Conservation (phyloP, 192 early-diverging fungal genomes). For the Fimicolochytrium jonesii region DNA sequence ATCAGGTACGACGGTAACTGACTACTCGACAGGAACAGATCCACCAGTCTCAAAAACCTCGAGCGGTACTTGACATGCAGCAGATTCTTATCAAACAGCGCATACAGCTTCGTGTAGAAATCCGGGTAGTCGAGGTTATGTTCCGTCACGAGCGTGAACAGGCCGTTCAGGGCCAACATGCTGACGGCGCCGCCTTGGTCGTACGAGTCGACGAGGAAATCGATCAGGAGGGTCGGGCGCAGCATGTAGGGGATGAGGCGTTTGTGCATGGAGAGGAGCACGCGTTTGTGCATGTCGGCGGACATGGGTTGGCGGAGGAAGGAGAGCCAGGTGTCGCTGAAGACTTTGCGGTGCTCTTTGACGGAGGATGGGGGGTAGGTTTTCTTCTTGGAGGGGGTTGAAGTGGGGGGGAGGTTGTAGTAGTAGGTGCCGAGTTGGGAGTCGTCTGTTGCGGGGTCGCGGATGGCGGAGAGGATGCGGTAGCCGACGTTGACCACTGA, state of each 20-base stretch:
- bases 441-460: slow-evolving; percentile 9
- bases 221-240: slow-evolving; percentile 77
- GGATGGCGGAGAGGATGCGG: slow-evolving; percentile 5
- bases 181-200: slow-evolving; percentile 84
- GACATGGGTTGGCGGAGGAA: slow-evolving; percentile 69
- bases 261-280: slow-evolving; percentile 79
- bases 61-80: slow-evolving; percentile 94
- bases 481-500: slow-evolving; percentile 3
- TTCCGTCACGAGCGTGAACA: slow-evolving; percentile 93
- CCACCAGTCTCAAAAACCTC: slow-evolving; percentile 87
- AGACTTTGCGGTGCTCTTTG: slow-evolving; percentile 60
- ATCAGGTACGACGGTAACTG: slow-evolving; percentile 86
- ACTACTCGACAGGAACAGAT: slow-evolving; percentile 76
- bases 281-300: slow-evolving; percentile 71
- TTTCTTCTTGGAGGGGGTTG: not conserved
- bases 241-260: slow-evolving; percentile 83
- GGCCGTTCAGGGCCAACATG: slow-evolving; percentile 88
- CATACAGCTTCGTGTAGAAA: slow-evolving; percentile 93
- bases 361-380: slow-evolving; percentile 5
- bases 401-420: not conserved
- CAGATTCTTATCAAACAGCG: slow-evolving; percentile 81
- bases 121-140: slow-evolving; percentile 98
- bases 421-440: slow-evolving; percentile 6
- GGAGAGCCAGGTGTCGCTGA: slow-evolving; percentile 78
- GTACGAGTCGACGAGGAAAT: slow-evolving; percentile 89